Evolutionary conservation across 306 rosid genomes (phyloP), one percentile per base, ranked within the genome.

Genomic region (Gynostemma pentaphyllum): DNA sequence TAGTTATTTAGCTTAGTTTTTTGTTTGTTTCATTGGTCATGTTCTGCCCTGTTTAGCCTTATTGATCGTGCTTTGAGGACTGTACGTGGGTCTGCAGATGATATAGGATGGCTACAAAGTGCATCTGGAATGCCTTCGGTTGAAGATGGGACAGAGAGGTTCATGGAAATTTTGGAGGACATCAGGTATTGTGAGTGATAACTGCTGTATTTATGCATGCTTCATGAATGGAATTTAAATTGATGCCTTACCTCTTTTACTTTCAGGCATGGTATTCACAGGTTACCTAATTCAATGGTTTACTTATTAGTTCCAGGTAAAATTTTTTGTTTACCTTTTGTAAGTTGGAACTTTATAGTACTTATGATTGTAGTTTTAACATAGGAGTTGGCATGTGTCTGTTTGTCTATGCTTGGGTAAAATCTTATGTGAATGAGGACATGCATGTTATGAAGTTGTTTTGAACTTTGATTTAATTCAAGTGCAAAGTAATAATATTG

Each of bases 291-390:
- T 74, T 84, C 99, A 0, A 26, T 94, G 87, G 94, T 94, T 74
- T 92, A 87, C 82, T 82, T 92, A 70, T 79, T 92, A 61, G 76
- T 92, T 75, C 99, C 99, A 84, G 96, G 99, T 92, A 84, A 52
- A 37, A 9, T 67, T 75, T 62, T 2, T 3, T 19, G n/a, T 66
- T 49, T 41, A 19, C 51, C 26, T 62, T 26, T 70, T n/a, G 19
- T 18, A 48, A 49, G 50, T 15, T 22, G 13, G 23, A 22, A 39
- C 19, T 59, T 59, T 5, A 37, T 22, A 37, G 13, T 37, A 32
- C 37, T 32, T 7, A 7, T 32, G 3, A 7, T 7, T 32, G 37
- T 32, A 32, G 37, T 32, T 7, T 7, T 32, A 52, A 29, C 21
- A 37, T 21, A 44, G 21, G 65, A 36, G 21, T 37, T 37, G 32